Evolutionary conservation across 257 asterid genomes (phyloP).

Genomic region (Nicotiana obtusifolia): DNA sequence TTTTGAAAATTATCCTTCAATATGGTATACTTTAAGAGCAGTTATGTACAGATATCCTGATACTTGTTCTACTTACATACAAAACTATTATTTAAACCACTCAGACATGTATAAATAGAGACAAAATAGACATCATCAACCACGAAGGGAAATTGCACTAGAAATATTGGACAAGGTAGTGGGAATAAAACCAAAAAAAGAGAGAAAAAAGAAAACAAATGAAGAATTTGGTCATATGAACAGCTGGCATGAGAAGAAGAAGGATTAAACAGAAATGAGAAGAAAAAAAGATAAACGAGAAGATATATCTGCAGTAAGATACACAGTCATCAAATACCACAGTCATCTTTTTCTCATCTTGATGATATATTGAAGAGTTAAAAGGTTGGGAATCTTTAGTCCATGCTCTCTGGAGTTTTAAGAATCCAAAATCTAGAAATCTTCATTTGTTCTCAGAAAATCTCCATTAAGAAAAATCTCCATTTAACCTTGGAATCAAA

Average conservation of each 20-base stretch:
- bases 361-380: background rate
- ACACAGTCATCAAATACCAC: background rate
- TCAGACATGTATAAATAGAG: background rate
- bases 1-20: background rate
- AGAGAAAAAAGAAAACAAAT: background rate
- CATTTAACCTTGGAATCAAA: too few species aligned
- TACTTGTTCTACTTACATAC: background rate
- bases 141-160: background rate
- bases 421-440: background rate
- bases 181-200: background rate
- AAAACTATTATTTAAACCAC: background rate
- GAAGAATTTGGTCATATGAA: background rate
- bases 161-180: background rate
- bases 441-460: background rate
- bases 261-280: background rate
- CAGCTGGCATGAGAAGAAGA: slow-evolving; percentile 12
- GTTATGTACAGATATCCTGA: background rate
- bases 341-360: background rate
- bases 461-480: too few species aligned
- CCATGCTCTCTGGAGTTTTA: background rate
- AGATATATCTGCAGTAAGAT: background rate
- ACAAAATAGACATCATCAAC: background rate
- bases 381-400: background rate
- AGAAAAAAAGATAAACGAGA: background rate
- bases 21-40: background rate